Percentiles rank a stretch among this genome's conserved stretches.
phyloP scores from a whole-genome alignment of 768 basidiomycete species.

The Russula lepida region DNA sequence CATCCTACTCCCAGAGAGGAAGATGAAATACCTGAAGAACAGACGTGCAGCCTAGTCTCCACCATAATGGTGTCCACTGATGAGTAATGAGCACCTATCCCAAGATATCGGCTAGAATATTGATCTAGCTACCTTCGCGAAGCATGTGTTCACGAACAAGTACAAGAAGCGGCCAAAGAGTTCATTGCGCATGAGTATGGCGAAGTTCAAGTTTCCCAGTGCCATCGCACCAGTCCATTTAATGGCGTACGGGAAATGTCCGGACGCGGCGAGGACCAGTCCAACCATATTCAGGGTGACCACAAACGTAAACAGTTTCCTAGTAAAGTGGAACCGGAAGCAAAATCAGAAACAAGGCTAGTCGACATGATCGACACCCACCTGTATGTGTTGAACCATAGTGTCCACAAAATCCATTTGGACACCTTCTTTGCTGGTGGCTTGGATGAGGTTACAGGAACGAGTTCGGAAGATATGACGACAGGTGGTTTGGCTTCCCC shows the following conservation, averaged over 20 bases:
- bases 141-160: conserved; percentile 57
- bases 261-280: conserved; percentile 50
- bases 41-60: conserved; percentile 64
- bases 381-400: conserved; percentile 82
- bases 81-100: not conserved
- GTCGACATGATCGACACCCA: conserved; percentile 24
- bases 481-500: conserved; percentile 10
- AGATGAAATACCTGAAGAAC: conserved; percentile 46
- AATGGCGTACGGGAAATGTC: conserved; percentile 59
- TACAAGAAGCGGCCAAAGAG: conserved; percentile 74
- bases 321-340: not conserved
- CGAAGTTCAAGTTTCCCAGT: conserved; percentile 61
- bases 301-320: conserved; percentile 10
- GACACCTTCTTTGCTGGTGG: conserved; percentile 43
- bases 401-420: conserved; percentile 48
- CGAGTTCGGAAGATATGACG: conserved; percentile 28
- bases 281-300: conserved; percentile 46
- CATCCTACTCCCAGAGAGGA: not conserved
- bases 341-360: conserved; percentile 8
- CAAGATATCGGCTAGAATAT: not conserved
- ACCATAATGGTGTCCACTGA: conserved; percentile 69
- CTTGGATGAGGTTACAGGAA: conserved; percentile 27
- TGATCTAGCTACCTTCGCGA: conserved; percentile 51
- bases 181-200: conserved; percentile 75
- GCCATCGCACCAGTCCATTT: conserved; percentile 63